Percentiles rank a stretch among this genome's conserved stretches.
Evolutionary conservation across 768 basidiomycete genomes (phyloP).

Genomic region (Lyophyllum shimeji): DNA sequence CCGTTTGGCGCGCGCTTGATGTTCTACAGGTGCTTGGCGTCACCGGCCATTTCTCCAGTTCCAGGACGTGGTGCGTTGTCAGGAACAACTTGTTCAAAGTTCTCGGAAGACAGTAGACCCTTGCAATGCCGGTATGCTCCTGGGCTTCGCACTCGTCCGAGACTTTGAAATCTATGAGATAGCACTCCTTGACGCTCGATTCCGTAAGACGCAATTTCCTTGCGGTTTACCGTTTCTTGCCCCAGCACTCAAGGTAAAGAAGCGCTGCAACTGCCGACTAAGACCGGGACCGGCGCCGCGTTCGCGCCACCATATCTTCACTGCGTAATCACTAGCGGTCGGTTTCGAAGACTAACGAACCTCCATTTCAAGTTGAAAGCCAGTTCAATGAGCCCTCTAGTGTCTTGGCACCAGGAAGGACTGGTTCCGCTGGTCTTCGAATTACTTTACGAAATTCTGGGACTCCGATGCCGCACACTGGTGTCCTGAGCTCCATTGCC

Average conservation of each 20-base stretch:
- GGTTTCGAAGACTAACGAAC: background rate
- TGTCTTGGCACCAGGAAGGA: background rate
- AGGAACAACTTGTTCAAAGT: too few species aligned
- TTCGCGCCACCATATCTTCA: background rate
- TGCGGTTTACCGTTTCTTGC: background rate
- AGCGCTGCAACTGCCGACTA: background rate
- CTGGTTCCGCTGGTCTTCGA: background rate
- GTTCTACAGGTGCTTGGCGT: background rate
- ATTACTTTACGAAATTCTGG: background rate
- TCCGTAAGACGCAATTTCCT: background rate
- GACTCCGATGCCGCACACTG: background rate
- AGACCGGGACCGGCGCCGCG: background rate
- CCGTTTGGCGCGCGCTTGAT: background rate
- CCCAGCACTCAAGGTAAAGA: background rate
- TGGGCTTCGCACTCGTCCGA: too few species aligned
- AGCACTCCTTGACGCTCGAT: background rate
- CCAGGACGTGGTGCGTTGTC: too few species aligned
- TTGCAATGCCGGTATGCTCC: too few species aligned
- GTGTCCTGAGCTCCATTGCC: too few species aligned
- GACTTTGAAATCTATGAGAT: too few species aligned
- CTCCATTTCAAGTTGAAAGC: background rate
- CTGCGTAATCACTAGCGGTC: background rate
- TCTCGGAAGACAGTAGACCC: too few species aligned
- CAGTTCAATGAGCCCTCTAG: background rate
- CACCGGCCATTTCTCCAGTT: too few species aligned